Conservation (phyloP, 352 stramenopile genomes). For the Pythium pyrilobum region DNA sequence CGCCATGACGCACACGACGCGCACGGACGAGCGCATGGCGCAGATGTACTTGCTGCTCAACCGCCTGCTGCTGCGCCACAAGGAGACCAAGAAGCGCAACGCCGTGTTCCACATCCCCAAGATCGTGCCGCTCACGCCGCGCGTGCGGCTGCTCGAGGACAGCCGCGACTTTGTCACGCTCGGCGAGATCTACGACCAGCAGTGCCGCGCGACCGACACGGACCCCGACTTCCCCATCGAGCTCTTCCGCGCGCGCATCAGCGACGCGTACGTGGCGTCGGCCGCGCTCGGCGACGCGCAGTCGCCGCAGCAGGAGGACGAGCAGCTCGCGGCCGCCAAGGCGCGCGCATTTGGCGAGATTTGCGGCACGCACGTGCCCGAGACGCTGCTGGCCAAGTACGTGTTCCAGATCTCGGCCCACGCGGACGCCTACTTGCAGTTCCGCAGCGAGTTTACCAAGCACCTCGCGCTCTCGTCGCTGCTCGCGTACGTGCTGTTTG, state of each 20-base stretch:
- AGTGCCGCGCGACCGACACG: conserved; percentile 61
- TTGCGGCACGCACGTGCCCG: conserved; percentile 69
- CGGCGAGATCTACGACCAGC: conserved; percentile 81
- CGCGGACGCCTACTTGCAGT: conserved; percentile 82
- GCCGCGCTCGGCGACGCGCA: conserved; percentile 11
- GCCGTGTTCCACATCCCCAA: conserved; percentile 89
- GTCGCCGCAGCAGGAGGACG: conserved; percentile 49
- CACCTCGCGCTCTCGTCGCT: conserved; percentile 82
- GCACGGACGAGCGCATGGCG: conserved; percentile 92
- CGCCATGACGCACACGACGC: conserved; percentile 90
- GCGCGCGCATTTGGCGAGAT: conserved; percentile 74
- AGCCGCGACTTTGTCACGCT: conserved; percentile 80
- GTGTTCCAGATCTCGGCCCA: conserved; percentile 67
- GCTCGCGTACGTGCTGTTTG: conserved; percentile 81
- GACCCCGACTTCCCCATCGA: conserved; percentile 80
- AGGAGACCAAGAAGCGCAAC: conserved; percentile 85
- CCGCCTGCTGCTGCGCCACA: conserved; percentile 76
- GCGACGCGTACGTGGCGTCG: conserved; percentile 66
- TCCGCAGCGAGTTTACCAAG: conserved; percentile 84
- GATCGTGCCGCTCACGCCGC: conserved; percentile 90
- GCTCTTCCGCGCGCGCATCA: conserved; percentile 69
- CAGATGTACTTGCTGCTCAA: conserved; percentile 92
- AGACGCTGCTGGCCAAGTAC: conserved; percentile 84
- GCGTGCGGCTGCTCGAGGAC: conserved; percentile 85
- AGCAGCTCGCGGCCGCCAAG: conserved; percentile 57